These are phyloP conservation scores for Leishmania tropica DNA, from an alignment of 208 protist genomes.

Conservation along the genomic window DNA sequence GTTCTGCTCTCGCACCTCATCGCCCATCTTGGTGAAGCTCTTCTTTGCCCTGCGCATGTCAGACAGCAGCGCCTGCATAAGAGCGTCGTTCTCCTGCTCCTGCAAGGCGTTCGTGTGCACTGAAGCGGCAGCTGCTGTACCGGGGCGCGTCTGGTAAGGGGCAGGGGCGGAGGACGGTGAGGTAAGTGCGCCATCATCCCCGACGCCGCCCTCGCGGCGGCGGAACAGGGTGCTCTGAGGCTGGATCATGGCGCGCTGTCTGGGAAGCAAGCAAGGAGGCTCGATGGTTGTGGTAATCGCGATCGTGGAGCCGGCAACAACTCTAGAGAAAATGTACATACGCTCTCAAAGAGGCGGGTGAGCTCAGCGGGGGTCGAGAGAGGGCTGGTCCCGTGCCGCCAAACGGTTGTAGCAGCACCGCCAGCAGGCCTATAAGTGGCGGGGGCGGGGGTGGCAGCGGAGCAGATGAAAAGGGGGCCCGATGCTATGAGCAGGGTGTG, in stretches of 20 bases:
- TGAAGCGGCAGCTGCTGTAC: neutral
- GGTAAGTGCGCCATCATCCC: neutral
- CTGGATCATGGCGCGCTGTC: constrained; percentile 31
- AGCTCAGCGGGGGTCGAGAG: neutral
- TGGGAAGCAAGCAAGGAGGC: neutral
- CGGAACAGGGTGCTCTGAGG: constrained; percentile 75
- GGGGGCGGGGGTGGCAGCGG: neutral
- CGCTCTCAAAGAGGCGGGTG: neutral
- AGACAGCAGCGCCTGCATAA: constrained; percentile 65
- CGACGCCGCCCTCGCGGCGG: constrained; percentile 26
- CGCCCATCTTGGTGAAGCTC: constrained; percentile 54
- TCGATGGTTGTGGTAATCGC: neutral
- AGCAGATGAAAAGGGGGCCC: neutral
- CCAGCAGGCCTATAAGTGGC: neutral
- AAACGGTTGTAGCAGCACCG: neutral
- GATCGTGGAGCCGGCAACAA: neutral
- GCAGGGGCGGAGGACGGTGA: neutral
- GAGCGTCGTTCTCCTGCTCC: constrained; percentile 76
- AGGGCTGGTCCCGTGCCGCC: too few species aligned
- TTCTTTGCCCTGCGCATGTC: constrained; percentile 61
- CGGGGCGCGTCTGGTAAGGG: neutral
- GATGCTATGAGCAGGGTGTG: neutral
- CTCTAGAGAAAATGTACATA: neutral
- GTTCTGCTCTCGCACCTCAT: constrained; percentile 77
- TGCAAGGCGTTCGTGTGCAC: constrained; percentile 19